Base-by-base conservation (phyloP, 352 stramenopile species). In the Phytophthora colocasiae region DNA sequence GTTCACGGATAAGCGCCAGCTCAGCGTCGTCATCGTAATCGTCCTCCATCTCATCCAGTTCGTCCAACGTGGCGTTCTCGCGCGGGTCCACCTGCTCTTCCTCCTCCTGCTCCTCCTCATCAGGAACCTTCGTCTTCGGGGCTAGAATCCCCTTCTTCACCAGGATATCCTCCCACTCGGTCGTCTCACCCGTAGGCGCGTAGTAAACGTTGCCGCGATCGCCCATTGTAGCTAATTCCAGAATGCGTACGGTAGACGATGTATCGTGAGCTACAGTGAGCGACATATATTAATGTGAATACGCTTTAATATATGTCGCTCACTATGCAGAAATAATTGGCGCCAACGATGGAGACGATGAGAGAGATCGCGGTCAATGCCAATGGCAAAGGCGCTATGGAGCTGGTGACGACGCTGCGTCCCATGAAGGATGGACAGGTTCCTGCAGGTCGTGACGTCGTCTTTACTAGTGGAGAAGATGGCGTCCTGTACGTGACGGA, bases 151-250 rank as follows among this genome's bases (percentile, higher is more conserved):
- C 89, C 62, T 93, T 93, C 75, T 95, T 96, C 47, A 96, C 73
- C 55, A 96, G 69, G 63, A 96, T 96, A 54, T 96, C 89, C 71
- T 96, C 89, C 89, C 89, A 96, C 74, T 96, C 87, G 29, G 89
- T 96, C 58, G 89, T 96, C 78, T 96, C 89, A 63, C 89, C 89
- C 65, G 89, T 96, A 17, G 86, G 86, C 73, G 77, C 89, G 77
- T 96, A 96, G 63, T 75, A 87, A 71, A 93, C 91, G 68, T 86
- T 90, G 40, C 89, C 89, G 40, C 87, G 87, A 66, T 95, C 86
- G 34, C 77, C 77, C 79, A 86, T 90, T 3, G 12, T 67, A n/a
- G 5, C 19, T 66, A n/a, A n/a, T n/a, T n/a, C n/a, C n/a, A n/a
- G n/a, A n/a, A n/a, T n/a, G n/a, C n/a, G n/a, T n/a, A n/a, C n/a